Evolutionary conservation across 805 yeast species (phyloP), one percentile per base, ranked within the genome.

Genomic region (Sugiyamaella boreocaroliniensis): DNA sequence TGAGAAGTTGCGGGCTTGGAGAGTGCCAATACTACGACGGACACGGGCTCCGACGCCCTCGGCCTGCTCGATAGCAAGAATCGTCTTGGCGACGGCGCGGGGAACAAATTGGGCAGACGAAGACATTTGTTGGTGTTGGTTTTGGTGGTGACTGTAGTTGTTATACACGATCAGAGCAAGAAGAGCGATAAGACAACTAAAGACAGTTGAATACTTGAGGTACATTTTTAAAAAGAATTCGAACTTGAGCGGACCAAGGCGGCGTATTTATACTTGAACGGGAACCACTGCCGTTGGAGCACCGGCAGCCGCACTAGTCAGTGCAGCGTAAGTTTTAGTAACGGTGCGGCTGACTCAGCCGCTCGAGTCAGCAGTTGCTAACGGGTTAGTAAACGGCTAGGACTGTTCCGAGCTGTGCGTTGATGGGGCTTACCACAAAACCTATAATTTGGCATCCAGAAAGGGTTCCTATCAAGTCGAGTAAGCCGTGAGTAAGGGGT

Each of bases 41-140:
- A 88, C 95, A 22, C 76, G 71, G 40, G 95, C 95, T 14, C 95
- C 96, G 37, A 77, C 90, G 58, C 96, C 96, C 70, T 88, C 95
- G 18, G 83, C 74, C 64, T 84, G 89, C 59, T 86, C 86, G 37
- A 76, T 62, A 37, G 90, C 89, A 47, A 74, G 63, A 61, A 81
- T 72, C 43, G 71, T 69, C 61, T 77, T 79, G 32, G 76, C 64
- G 46, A 81, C 72, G 1, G 78, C 66, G 71, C 85, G 76, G 51
- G 64, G 57, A 2, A 53, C 53, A 57, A 58, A 56, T 29, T 16
- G 18, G 29, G 47, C 19, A 42, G 47, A n/a, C 9, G 40, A 12
- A 8, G 52, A 43, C 42, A 43, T 29, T 34, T 42, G 44, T 37
- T 16, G 37, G 43, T 22, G 14, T 7, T 4, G 8, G 29, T 16